A percentile compares a stretch with the other conserved stretches of the same genome.
Evolutionary conservation across 495 filamentous ascomycete species (phyloP).

Genomic region (Parmelia sp.): DNA sequence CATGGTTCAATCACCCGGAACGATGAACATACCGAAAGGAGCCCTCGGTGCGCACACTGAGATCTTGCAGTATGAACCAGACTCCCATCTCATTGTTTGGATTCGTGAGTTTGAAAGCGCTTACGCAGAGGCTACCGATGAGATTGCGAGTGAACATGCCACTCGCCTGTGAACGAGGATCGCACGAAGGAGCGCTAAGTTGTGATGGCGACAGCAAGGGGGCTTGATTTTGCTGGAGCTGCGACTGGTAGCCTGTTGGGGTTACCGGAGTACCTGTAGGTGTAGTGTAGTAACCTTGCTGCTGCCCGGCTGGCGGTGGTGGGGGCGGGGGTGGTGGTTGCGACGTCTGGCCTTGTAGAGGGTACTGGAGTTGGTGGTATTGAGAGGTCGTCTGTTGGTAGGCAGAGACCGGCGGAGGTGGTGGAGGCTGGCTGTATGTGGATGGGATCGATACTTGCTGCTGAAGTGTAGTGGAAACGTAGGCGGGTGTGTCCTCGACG

Average conservation of each 20-base stretch:
- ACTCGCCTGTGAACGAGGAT: constrained; percentile 46
- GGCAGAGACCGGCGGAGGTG: constrained; percentile 19
- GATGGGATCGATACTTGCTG: constrained; percentile 17
- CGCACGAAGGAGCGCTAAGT: constrained; percentile 35
- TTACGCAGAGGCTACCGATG: constrained; percentile 86
- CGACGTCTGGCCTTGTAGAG: constrained; percentile 34
- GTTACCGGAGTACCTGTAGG: constrained; percentile 13
- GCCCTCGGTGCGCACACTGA: constrained; percentile 90
- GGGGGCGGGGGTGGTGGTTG: constrained; percentile 26
- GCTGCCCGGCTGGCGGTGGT: constrained; percentile 10
- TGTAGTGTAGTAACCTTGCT: constrained; percentile 15
- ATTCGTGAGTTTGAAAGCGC: constrained; percentile 80
- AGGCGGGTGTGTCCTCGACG: constrained; percentile 8
- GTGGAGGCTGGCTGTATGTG: constrained; percentile 24
- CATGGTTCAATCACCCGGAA: background rate
- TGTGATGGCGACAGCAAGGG: constrained; percentile 32
- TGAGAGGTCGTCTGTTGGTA: constrained; percentile 19
- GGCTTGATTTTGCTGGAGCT: constrained; percentile 33
- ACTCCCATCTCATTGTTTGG: constrained; percentile 79
- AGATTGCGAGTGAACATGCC: constrained; percentile 97
- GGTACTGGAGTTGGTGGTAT: constrained; percentile 29
- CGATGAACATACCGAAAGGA: constrained; percentile 63
- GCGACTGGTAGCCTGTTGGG: constrained; percentile 33
- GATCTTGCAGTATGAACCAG: constrained; percentile 95
- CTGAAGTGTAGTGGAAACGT: constrained; percentile 7